Conservation (phyloP, 768 basidiomycete genomes). For the Lactifluus piperatus region DNA sequence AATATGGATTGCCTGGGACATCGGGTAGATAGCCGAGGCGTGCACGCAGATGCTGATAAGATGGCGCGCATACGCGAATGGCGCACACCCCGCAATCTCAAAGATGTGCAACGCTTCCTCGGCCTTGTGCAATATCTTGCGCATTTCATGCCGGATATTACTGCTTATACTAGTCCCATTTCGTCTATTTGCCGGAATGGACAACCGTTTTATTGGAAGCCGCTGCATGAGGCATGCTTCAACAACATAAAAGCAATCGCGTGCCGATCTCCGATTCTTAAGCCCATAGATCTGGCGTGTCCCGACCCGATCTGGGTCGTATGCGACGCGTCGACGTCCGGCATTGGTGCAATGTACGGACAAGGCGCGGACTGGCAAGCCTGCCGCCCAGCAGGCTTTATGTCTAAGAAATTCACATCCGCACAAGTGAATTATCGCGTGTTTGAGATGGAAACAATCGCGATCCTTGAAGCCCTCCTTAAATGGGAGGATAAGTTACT, state of each 20-base stretch:
- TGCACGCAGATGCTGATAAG: slow-evolving; percentile 33
- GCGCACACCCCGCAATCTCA: slow-evolving; percentile 27
- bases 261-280: too few relatives aligned
- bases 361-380: slow-evolving; percentile 17
- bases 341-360: slow-evolving; percentile 22
- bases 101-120: slow-evolving; percentile 33
- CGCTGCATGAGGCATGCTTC: too few relatives aligned
- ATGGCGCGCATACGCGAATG: slow-evolving; percentile 28
- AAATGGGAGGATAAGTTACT: slow-evolving; percentile 29
- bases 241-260: slow-evolving; percentile 19
- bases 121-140: too few relatives aligned
- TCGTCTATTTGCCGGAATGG: slow-evolving; percentile 25
- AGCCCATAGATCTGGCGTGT: slow-evolving; percentile 17
- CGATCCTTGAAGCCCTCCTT: too few relatives aligned
- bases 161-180: slow-evolving; percentile 28
- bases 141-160: slow-evolving; percentile 31
- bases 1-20: too few relatives aligned
- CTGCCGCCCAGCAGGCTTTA: slow-evolving; percentile 26
- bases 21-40: slow-evolving; percentile 30
- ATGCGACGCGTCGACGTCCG: slow-evolving; percentile 19
- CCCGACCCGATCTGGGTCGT: slow-evolving; percentile 22
- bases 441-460: too few relatives aligned
- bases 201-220: too few relatives aligned
- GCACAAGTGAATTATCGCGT: slow-evolving; percentile 21
- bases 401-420: slow-evolving; percentile 14